These are phyloP conservation scores for Fistulinella staudtii DNA, from an alignment of 1,284 basidiomycete species.

Conservation along the genomic window DNA sequence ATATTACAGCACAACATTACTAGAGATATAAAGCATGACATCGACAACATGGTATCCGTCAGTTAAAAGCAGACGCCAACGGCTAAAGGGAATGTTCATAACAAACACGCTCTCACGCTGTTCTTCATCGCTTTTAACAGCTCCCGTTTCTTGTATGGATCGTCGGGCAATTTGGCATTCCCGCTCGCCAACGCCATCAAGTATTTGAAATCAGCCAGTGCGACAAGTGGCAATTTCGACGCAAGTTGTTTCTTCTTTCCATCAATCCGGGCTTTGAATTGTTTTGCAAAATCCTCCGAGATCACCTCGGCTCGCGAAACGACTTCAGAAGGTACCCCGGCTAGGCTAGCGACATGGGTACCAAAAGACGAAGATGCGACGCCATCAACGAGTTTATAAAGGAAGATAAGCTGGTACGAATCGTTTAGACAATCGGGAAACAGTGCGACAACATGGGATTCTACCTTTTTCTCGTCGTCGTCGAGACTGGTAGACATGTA, in stretches of 20 bases:
- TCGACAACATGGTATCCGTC: constrained; percentile 12
- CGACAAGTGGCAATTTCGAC: constrained; percentile 65
- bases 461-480: constrained; percentile 80
- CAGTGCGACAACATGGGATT: constrained; percentile 12
- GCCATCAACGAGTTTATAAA: constrained; percentile 90
- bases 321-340: constrained; percentile 76
- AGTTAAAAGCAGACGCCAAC: no score
- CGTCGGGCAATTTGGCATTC: constrained; percentile 45
- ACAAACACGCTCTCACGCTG: constrained; percentile 22
- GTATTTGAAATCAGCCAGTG: constrained; percentile 86
- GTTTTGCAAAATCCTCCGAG: constrained; percentile 82
- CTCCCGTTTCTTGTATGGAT: constrained; percentile 49
- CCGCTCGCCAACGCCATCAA: constrained; percentile 59
- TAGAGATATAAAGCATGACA: constrained; percentile 1
- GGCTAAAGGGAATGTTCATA: constrained; percentile 17
- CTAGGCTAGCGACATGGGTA: constrained; percentile 86
- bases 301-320: constrained; percentile 85
- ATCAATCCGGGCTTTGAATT: constrained; percentile 76
- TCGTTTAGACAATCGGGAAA: background rate
- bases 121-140: constrained; percentile 53
- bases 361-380: constrained; percentile 91
- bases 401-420: constrained; percentile 69
- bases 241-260: constrained; percentile 53
- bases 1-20: constrained; percentile 10
- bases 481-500: constrained; percentile 93